phyloP scores from a whole-genome alignment of 169 alveolate genomes.

The Hammondia hammondi region DNA sequence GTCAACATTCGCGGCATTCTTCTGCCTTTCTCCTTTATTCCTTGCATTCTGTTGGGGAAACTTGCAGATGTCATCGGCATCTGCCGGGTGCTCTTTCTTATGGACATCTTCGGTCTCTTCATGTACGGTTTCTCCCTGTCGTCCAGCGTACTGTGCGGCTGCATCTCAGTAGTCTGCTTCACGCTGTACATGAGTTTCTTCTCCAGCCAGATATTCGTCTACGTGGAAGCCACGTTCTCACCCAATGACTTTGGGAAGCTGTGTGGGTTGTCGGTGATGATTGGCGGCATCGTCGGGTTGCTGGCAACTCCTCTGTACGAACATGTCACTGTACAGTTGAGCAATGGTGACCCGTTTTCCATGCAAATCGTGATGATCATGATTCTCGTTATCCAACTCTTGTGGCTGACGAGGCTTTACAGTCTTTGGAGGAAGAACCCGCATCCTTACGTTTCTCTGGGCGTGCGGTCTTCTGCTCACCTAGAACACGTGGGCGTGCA shows the following conservation, averaged over 20 bases:
- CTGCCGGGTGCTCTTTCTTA: constrained; percentile 59
- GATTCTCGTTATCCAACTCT: neutral
- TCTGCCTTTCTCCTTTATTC: constrained; percentile 42
- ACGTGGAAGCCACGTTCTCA: constrained; percentile 71
- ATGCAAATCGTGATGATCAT: neutral
- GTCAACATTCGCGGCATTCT: neutral
- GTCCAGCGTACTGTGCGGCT: constrained; percentile 49
- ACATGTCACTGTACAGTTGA: neutral
- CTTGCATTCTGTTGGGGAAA: constrained; percentile 57
- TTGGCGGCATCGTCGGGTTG: constrained; percentile 73
- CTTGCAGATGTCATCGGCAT: constrained; percentile 44
- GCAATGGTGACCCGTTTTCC: neutral
- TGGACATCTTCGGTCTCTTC: constrained; percentile 66
- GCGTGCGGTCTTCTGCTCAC: neutral
- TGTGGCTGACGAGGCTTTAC: neutral
- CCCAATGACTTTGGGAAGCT: constrained; percentile 76
- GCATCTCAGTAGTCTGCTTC: constrained; percentile 70
- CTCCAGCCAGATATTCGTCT: constrained; percentile 74
- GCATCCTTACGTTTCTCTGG: neutral
- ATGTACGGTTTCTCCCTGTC: constrained; percentile 71
- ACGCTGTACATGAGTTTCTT: constrained; percentile 72
- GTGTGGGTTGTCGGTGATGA: constrained; percentile 70
- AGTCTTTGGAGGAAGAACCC: neutral
- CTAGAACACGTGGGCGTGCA: neutral
- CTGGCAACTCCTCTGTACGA: constrained; percentile 70